phyloP scores from a whole-genome alignment of 306 rosid genomes.

The Casuarina equisetifolia region DNA sequence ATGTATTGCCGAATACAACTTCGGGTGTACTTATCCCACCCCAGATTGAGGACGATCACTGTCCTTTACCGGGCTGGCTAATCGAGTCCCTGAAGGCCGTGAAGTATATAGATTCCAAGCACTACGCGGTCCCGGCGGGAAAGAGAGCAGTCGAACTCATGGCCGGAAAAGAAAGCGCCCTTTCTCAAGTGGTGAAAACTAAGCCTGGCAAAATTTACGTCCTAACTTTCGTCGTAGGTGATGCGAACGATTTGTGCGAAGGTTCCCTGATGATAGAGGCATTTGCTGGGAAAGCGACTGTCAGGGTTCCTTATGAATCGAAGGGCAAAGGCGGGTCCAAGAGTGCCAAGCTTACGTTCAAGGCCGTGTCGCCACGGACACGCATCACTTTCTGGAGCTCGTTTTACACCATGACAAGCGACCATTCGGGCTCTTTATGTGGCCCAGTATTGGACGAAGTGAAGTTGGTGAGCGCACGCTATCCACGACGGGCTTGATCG shows the following conservation, averaged over 20 bases:
- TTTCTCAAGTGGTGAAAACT: conserved; percentile 59
- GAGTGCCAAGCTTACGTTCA: conserved; percentile 49
- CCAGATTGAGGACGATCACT: conserved; percentile 59
- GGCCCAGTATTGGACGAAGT: conserved; percentile 81
- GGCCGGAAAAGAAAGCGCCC: conserved; percentile 79
- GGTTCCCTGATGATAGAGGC: conserved; percentile 67
- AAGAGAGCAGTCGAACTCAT: conserved; percentile 71
- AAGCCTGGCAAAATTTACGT: conserved; percentile 44
- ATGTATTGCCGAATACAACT: conserved; percentile 46
- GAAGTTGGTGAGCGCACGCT: conserved; percentile 57
- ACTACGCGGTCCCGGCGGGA: conserved; percentile 62
- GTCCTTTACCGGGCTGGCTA: conserved; percentile 85
- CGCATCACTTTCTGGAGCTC: conserved; percentile 63
- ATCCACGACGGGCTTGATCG: conserved; percentile 27
- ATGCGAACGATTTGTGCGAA: conserved; percentile 62
- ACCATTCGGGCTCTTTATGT: conserved; percentile 71
- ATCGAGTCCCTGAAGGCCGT: conserved; percentile 84
- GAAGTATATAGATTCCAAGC: conserved; percentile 71
- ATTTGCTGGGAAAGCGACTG: conserved; percentile 48
- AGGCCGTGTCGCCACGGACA: conserved; percentile 48
- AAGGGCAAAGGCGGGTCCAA: conserved; percentile 64
- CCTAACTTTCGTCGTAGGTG: conserved; percentile 74
- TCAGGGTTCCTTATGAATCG: conserved; percentile 53
- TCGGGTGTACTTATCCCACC: conserved; percentile 81
- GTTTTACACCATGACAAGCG: conserved; percentile 59